Evolutionary conservation across 495 filamentous ascomycete species (phyloP).

Genomic region (Aspergillus biplanus): DNA sequence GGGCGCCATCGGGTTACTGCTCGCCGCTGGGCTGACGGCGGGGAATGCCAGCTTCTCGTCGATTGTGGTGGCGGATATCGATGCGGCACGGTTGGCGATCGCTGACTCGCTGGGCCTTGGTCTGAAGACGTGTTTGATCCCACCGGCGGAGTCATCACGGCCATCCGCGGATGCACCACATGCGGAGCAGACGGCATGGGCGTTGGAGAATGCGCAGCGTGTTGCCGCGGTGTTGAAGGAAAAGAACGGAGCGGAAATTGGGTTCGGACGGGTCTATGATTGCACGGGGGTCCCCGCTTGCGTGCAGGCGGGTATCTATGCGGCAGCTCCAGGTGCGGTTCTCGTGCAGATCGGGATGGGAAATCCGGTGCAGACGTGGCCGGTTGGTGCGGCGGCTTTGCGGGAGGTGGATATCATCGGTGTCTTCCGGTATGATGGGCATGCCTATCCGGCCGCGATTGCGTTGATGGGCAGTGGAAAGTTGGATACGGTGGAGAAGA

Average conservation of each 20-base stretch:
- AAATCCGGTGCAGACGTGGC: constrained; percentile 84
- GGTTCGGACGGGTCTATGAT: constrained; percentile 82
- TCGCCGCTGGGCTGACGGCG: constrained; percentile 62
- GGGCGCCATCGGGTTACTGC: constrained; percentile 77
- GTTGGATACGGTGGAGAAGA: constrained; percentile 56
- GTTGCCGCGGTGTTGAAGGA: constrained; percentile 47
- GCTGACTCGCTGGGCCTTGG: constrained; percentile 72
- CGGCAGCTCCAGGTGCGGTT: constrained; percentile 75
- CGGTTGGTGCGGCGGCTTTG: constrained; percentile 80
- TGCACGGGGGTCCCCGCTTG: constrained; percentile 89
- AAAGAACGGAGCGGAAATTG: constrained; percentile 56
- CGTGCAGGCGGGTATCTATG: constrained; percentile 85
- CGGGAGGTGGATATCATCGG: constrained; percentile 90
- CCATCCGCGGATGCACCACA: constrained; percentile 43
- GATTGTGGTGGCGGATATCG: constrained; percentile 81
- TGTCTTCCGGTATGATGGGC: constrained; percentile 87
- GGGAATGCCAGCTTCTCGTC: constrained; percentile 66
- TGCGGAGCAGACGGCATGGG: constrained; percentile 44
- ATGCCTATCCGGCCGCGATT: constrained; percentile 81
- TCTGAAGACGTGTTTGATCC: constrained; percentile 63
- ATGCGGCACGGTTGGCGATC: constrained; percentile 70
- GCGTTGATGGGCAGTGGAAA: constrained; percentile 65
- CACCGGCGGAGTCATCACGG: constrained; percentile 43
- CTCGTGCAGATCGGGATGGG: constrained; percentile 94
- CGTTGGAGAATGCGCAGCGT: constrained; percentile 42